Percentiles rank a stretch among this genome's conserved stretches.
Evolutionary conservation across 2,329 filamentous ascomycete genomes (phyloP).

Genomic region (Samsoniella hepiali): DNA sequence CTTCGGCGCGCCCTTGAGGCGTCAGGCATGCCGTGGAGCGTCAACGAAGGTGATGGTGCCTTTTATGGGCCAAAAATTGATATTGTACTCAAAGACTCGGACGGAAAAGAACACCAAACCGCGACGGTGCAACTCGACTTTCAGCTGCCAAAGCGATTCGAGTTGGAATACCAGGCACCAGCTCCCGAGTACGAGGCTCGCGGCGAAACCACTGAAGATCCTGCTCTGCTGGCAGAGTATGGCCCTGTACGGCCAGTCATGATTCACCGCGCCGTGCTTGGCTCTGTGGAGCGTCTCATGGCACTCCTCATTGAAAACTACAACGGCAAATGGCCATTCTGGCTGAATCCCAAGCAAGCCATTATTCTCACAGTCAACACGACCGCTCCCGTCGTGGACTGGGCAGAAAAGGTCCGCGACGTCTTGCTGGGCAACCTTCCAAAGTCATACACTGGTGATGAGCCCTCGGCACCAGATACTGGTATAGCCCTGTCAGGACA

Average conservation of each 20-base stretch:
- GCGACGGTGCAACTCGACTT: slow-evolving; percentile 89
- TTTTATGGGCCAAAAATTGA: slow-evolving; percentile 95
- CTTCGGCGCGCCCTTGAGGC: slow-evolving; percentile 50
- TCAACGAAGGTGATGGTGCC: slow-evolving; percentile 80
- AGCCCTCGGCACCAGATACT: slow-evolving; percentile 32
- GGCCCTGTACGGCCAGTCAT: slow-evolving; percentile 69
- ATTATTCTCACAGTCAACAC: slow-evolving; percentile 71
- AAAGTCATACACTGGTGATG: slow-evolving; percentile 33
- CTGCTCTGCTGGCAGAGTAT: slow-evolving; percentile 45
- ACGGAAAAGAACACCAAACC: slow-evolving; percentile 84
- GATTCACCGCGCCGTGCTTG: slow-evolving; percentile 80
- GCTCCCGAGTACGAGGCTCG: slow-evolving; percentile 59
- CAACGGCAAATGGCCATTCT: slow-evolving; percentile 78
- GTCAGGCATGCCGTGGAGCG: slow-evolving; percentile 67
- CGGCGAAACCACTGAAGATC: slow-evolving; percentile 49
- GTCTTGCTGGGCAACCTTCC: slow-evolving; percentile 47
- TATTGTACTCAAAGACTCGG: slow-evolving; percentile 73
- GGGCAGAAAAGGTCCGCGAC: slow-evolving; percentile 46
- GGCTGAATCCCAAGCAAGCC: slow-evolving; percentile 78
- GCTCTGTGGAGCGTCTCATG: slow-evolving; percentile 80
- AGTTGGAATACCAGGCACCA: slow-evolving; percentile 69
- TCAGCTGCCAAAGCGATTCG: slow-evolving; percentile 80
- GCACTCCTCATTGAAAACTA: slow-evolving; percentile 83
- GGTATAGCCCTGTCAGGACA: slow-evolving; percentile 46
- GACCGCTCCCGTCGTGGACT: slow-evolving; percentile 49